Percentiles rank a stretch among this genome's conserved stretches.
phyloP scores from a whole-genome alignment of 148 eudicot species.

The Persicaria maculosa region DNA sequence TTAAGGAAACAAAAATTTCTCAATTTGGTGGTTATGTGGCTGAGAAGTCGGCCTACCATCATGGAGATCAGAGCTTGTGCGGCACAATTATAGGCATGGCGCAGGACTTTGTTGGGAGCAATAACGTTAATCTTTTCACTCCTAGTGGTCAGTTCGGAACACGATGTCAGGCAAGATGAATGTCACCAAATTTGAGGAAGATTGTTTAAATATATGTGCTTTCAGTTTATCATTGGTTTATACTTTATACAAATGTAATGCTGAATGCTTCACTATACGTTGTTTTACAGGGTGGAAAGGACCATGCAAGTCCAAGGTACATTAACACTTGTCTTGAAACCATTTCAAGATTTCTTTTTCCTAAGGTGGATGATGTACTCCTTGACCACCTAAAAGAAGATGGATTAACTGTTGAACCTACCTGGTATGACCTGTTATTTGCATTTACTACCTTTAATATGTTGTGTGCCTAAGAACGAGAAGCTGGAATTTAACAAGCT shows the following conservation, averaged over 20 bases:
- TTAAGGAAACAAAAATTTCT: constrained; percentile 63
- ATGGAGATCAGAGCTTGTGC: constrained; percentile 82
- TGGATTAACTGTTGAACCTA: constrained; percentile 77
- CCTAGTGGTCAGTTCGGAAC: constrained; percentile 93
- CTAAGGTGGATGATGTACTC: constrained; percentile 73
- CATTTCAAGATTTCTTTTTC: constrained; percentile 62
- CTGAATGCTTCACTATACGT: background rate
- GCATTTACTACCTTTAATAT: background rate
- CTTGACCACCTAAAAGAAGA: constrained; percentile 79
- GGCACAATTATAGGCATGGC: constrained; percentile 95
- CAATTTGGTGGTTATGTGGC: constrained; percentile 89
- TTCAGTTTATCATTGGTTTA: background rate
- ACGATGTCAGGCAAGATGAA: constrained; percentile 43
- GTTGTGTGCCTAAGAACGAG: background rate
- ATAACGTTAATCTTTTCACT: constrained; percentile 68
- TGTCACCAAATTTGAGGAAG: background rate
- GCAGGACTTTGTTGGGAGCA: constrained; percentile 82
- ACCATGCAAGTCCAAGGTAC: constrained; percentile 88
- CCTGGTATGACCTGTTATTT: constrained; percentile 35
- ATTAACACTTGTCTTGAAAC: constrained; percentile 54
- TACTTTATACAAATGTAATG: background rate
- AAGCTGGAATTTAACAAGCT: background rate
- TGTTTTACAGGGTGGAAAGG: constrained; percentile 82
- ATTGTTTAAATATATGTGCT: background rate
- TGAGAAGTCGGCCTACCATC: constrained; percentile 91